Evolutionary conservation across 176 grass and related monocot species (phyloP).

Genomic region (Thinopyrum elongatum): DNA sequence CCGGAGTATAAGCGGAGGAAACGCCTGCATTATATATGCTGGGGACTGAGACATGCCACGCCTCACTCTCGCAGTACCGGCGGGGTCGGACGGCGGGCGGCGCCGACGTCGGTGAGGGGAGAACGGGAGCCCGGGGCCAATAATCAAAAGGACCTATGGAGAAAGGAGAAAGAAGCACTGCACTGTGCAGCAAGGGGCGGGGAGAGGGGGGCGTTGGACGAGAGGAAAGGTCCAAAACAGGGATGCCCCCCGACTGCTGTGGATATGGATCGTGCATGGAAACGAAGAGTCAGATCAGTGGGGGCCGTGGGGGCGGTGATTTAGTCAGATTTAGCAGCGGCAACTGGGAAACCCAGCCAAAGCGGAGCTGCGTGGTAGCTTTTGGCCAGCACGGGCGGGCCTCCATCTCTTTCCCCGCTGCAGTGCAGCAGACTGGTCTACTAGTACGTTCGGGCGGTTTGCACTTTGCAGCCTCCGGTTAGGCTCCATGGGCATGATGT

Average conservation of each 20-base stretch:
- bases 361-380: conserved; percentile 24
- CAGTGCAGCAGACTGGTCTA: no score
- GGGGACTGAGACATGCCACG: no score
- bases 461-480: not conserved
- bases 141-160: not conserved
- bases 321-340: conserved; percentile 27
- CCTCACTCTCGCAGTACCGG: no score
- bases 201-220: not conserved
- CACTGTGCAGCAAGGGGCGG: not conserved
- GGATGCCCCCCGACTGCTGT: not conserved
- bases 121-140: not conserved
- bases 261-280: conserved; percentile 13
- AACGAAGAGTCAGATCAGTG: conserved; percentile 35
- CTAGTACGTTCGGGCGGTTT: not conserved
- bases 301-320: not conserved
- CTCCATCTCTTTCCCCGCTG: not conserved
- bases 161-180: not conserved
- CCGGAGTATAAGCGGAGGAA: no score
- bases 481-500: not conserved
- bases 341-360: no score
- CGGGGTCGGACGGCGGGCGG: no score
- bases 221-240: conserved; percentile 1
- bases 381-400: conserved; percentile 24
- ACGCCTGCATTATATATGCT: no score
- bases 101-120: not conserved